Percentiles rank a stretch among this genome's conserved stretches.
Evolutionary conservation across 176 grass and related monocot species (phyloP).

Genomic region (Cenchrus americanus): DNA sequence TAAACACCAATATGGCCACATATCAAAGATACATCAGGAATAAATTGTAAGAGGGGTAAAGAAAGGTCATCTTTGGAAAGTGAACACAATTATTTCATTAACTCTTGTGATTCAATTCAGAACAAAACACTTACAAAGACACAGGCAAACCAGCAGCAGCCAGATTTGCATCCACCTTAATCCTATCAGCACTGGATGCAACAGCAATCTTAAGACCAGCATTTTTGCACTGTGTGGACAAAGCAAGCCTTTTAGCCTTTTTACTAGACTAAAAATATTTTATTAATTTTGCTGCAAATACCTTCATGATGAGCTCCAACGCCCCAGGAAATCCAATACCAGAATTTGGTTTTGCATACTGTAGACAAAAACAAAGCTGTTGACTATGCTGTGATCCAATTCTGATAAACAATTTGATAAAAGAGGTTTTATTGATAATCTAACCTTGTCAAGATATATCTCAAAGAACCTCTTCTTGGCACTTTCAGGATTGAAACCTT

Average conservation of each 20-base stretch:
- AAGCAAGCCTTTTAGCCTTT: slow-evolving; percentile 14
- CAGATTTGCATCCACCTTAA: slow-evolving; percentile 96
- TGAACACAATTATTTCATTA: slow-evolving; percentile 6
- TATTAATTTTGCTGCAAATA: slow-evolving; percentile 40
- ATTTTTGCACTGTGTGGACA: slow-evolving; percentile 79
- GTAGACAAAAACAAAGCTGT: slow-evolving; percentile 41
- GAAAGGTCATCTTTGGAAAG: not conserved
- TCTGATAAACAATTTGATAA: slow-evolving; percentile 8
- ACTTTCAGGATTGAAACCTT: slow-evolving; percentile 69
- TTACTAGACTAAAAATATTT: slow-evolving; percentile 22
- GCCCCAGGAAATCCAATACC: slow-evolving; percentile 95
- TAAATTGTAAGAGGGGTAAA: slow-evolving; percentile 6
- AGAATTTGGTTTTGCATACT: slow-evolving; percentile 93
- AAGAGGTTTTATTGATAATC: not conserved
- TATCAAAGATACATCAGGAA: slow-evolving; percentile 2
- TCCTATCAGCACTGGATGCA: slow-evolving; percentile 92
- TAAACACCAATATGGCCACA: slow-evolving; percentile 12
- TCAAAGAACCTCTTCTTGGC: slow-evolving; percentile 88
- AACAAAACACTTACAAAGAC: slow-evolving; percentile 63
- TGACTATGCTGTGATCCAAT: slow-evolving; percentile 32
- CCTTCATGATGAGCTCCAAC: slow-evolving; percentile 87
- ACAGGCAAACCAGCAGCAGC: slow-evolving; percentile 78
- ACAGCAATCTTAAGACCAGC: slow-evolving; percentile 88
- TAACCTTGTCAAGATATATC: slow-evolving; percentile 91
- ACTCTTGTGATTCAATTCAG: slow-evolving; percentile 38